Evolutionary conservation across 2,329 filamentous ascomycete species (phyloP).

Genomic region (Hortaea werneckii): DNA sequence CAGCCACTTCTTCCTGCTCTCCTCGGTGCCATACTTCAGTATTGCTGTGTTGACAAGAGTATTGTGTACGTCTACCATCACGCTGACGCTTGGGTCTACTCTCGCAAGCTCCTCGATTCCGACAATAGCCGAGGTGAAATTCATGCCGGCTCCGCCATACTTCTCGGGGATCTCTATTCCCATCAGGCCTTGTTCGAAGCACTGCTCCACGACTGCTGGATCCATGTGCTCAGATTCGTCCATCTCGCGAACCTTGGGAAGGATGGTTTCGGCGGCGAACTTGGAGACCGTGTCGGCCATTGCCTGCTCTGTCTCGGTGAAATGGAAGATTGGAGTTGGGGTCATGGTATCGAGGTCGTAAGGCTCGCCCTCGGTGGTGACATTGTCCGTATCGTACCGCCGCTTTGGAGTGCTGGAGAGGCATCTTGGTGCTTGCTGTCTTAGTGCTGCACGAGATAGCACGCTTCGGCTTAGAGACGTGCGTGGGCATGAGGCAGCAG

Average conservation of each 20-base stretch:
- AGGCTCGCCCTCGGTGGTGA: slow-evolving; percentile 27
- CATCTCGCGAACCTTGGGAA: slow-evolving; percentile 91
- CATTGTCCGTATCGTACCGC: slow-evolving; percentile 23
- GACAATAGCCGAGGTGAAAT: slow-evolving; percentile 92
- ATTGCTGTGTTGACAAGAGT: slow-evolving; percentile 93
- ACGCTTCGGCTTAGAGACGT: slow-evolving; percentile 9
- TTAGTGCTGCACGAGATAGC: slow-evolving; percentile 2
- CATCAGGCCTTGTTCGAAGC: slow-evolving; percentile 97
- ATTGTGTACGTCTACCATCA: slow-evolving; percentile 95
- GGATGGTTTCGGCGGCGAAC: slow-evolving; percentile 79
- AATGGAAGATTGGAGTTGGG: slow-evolving; percentile 84
- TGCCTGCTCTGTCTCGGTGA: slow-evolving; percentile 79
- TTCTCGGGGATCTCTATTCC: slow-evolving; percentile 95
- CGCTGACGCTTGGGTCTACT: slow-evolving; percentile 88
- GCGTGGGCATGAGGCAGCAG: slow-evolving; percentile 14
- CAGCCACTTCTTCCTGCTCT: slow-evolving; percentile 74
- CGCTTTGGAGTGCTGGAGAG: slow-evolving; percentile 33
- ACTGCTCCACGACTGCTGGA: slow-evolving; percentile 71
- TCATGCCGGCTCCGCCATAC: slow-evolving; percentile 94
- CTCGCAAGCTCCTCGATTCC: slow-evolving; percentile 94
- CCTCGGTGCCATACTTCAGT: slow-evolving; percentile 68
- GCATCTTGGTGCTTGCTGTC: slow-evolving; percentile 23
- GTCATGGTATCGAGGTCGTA: slow-evolving; percentile 62
- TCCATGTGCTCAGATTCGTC: slow-evolving; percentile 96
- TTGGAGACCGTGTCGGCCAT: slow-evolving; percentile 87